Evolutionary conservation across 2,329 filamentous ascomycete genomes (phyloP).

Genomic region (Fusarium anguioides): DNA sequence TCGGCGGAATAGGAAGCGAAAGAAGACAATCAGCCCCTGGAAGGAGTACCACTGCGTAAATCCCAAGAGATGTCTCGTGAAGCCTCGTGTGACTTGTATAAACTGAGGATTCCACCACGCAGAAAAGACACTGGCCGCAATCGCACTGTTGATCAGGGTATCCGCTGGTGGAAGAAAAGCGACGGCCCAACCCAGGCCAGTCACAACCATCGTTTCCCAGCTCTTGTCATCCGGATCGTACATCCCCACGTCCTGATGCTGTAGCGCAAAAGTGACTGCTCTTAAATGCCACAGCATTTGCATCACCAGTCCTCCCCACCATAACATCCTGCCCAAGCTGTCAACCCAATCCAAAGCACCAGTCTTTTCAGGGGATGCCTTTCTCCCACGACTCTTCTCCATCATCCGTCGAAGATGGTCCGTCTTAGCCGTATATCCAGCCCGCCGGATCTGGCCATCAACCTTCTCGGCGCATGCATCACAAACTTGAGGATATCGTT

Average conservation of each 20-base stretch:
- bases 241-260: constrained; percentile 46
- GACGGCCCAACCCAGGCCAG: constrained; percentile 28
- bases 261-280: constrained; percentile 43
- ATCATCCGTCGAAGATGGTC: constrained; percentile 82
- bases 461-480: constrained; percentile 81
- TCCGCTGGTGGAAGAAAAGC: constrained; percentile 55
- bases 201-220: constrained; percentile 18
- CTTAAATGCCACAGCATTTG: constrained; percentile 65
- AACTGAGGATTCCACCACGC: constrained; percentile 78
- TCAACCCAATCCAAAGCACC: constrained; percentile 58
- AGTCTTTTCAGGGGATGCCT: constrained; percentile 39
- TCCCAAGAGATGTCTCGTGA: constrained; percentile 68
- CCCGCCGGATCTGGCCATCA: constrained; percentile 73
- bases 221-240: constrained; percentile 50
- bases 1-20: constrained; percentile 63
- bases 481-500: constrained; percentile 90
- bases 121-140: constrained; percentile 62
- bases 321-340: constrained; percentile 57
- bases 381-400: constrained; percentile 66
- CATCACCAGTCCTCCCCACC: constrained; percentile 59
- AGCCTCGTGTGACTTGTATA: constrained; percentile 69
- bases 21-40: constrained; percentile 68
- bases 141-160: constrained; percentile 58
- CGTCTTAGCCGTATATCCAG: constrained; percentile 85
- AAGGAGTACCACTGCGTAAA: constrained; percentile 74